These are phyloP conservation scores for Pelargonium australe DNA, from an alignment of 441 rosid species.

Conservation along the genomic window DNA sequence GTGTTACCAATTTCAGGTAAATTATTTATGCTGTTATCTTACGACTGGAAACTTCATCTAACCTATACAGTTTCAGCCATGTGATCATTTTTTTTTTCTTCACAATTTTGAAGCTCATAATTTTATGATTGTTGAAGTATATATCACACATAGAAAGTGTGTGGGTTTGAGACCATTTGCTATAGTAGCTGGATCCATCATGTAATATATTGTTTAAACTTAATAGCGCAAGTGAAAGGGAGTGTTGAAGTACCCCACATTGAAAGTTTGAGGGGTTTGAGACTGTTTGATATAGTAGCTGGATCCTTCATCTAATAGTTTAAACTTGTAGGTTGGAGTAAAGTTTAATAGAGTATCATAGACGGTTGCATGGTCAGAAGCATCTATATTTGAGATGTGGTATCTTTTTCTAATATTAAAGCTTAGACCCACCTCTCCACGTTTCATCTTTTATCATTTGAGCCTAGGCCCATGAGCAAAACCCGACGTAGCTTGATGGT, in stretches of 20 bases:
- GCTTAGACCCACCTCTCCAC: neutral
- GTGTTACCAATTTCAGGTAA: slow-evolving; percentile 97
- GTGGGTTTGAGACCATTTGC: no score
- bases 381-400: neutral
- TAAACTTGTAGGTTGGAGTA: no score
- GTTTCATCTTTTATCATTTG: neutral
- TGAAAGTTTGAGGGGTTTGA: no score
- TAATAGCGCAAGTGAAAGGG: no score
- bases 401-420: neutral
- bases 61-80: neutral
- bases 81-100: neutral
- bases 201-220: no score
- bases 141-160: no score
- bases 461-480: neutral
- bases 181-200: no score
- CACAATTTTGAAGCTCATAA: neutral
- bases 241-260: no score
- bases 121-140: no score
- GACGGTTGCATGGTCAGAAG: neutral
- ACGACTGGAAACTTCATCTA: neutral
- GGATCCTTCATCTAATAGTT: no score
- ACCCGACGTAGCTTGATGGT: neutral
- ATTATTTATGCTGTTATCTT: slow-evolving; percentile 1
- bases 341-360: neutral
- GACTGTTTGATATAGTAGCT: no score